Base-by-base conservation (phyloP, 2,329 filamentous ascomycete species). In the Fonsecaea pedrosoi region DNA sequence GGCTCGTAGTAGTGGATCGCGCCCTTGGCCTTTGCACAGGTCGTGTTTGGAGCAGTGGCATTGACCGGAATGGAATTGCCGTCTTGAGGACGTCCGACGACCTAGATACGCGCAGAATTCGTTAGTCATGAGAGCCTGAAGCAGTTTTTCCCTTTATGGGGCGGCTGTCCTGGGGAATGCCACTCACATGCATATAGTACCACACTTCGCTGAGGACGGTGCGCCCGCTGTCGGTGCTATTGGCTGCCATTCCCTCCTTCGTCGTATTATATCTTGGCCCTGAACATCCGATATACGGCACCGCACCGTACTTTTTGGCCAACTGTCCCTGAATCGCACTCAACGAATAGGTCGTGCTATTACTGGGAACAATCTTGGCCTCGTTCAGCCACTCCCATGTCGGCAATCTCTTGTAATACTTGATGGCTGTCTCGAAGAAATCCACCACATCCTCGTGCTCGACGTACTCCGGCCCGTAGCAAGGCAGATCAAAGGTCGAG, bases 401-500 rank as follows among this genome's bases (percentile, higher is more conserved):
- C 0, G 88, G 87, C 55, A 89, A 81, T 4, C 77, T 78, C 72
- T 80, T 80, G 80, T 86, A 87, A 77, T 86, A 90, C 45, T 78
- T 75, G 62, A 89, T 82, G 12, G 84, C 79, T 0, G 87, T 89
- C 74, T 85, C 81, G 79, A 88, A 89, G 79, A 85, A 90, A 69
- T 89, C 85, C 38, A 87, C 79, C 0, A 90, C 82, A 30, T 90
- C 88, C 67, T 84, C 79, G 76, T 89, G 84, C 70, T 84, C 60
- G 56, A 75, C 74, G 75, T 88, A 87, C 68, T 81, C 73, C 4
- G 87, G 85, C 0, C 86, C 86, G 76, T 89, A 90, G 82, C 89
- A 91, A 35, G 85, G 83, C n/a, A 73, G 32, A 73, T 90, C 86
- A 74, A 90, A 90, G 67, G 85, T 89, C 55, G 83, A 86, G 80